Evolutionary conservation across 192 early-diverging fungal species (phyloP).

Genomic region (Rhizoclosmatium sp.): DNA sequence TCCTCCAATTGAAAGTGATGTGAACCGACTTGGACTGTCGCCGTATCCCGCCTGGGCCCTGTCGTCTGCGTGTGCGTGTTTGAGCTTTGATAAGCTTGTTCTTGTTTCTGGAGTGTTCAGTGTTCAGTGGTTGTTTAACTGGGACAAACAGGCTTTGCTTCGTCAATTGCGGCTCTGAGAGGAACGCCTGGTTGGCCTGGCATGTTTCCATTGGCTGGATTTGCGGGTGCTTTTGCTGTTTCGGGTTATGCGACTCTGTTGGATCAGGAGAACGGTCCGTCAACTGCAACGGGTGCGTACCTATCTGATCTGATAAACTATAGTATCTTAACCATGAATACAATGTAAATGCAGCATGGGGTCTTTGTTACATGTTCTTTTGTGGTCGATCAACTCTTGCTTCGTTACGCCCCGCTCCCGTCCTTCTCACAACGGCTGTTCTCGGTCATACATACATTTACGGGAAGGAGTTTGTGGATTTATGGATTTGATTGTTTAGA

Average conservation of each 20-base stretch:
- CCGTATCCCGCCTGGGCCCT: conserved; percentile 36
- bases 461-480: conserved; percentile 28
- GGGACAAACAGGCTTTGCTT: conserved; percentile 7
- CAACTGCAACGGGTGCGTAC: conserved; percentile 23
- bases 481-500: conserved; percentile 11
- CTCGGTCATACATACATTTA: conserved; percentile 10
- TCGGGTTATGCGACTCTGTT: conserved; percentile 14
- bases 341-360: conserved; percentile 29
- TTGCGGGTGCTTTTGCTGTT: conserved; percentile 32
- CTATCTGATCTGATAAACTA: neutral
- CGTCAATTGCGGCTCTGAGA: conserved; percentile 10
- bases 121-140: neutral
- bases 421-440: conserved; percentile 24
- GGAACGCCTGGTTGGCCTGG: conserved; percentile 21
- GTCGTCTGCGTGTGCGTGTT: conserved; percentile 30
- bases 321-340: neutral
- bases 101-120: neutral
- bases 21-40: conserved; percentile 22
- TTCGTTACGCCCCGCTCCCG: conserved; percentile 16
- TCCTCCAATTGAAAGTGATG: neutral
- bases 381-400: conserved; percentile 3
- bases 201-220: conserved; percentile 29
- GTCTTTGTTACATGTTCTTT: conserved; percentile 26
- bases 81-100: neutral
- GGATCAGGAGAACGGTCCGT: conserved; percentile 34